A percentile compares a stretch with the other conserved stretches of the same genome.
Evolutionary conservation across 2,329 filamentous ascomycete species (phyloP).

Genomic region (Fusarium equiseti): DNA sequence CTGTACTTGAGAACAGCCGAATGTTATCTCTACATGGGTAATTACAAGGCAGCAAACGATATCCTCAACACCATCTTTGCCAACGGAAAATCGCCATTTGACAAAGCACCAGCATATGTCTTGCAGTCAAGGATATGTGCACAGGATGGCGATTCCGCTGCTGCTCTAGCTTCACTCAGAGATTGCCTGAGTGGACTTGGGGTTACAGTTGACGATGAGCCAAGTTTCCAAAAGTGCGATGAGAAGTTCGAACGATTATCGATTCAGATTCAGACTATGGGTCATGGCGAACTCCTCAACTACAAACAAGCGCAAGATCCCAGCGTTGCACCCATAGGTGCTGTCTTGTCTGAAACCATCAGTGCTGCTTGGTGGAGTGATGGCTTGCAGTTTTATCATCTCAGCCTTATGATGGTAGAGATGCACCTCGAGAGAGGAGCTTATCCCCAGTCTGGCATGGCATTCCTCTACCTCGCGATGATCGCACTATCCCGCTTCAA

Average conservation of each 20-base stretch:
- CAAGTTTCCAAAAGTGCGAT: conserved; percentile 83
- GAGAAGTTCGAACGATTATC: conserved; percentile 74
- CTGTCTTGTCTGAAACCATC: conserved; percentile 77
- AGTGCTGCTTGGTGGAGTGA: conserved; percentile 81
- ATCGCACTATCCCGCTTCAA: conserved; percentile 77
- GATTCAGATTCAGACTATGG: conserved; percentile 70
- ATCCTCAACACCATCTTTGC: conserved; percentile 78
- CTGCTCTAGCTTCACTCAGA: conserved; percentile 77
- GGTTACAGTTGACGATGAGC: conserved; percentile 72
- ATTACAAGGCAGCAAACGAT: conserved; percentile 74
- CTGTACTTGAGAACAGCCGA: conserved; percentile 84
- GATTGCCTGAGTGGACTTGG: conserved; percentile 78
- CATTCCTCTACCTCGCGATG: conserved; percentile 75
- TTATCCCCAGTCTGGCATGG: conserved; percentile 77
- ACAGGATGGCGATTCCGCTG: conserved; percentile 76
- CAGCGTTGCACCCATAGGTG: conserved; percentile 72
- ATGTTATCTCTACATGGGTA: conserved; percentile 82
- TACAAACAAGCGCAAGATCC: conserved; percentile 61
- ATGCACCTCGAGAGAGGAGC: conserved; percentile 72
- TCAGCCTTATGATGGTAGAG: conserved; percentile 74
- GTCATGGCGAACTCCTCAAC: conserved; percentile 60
- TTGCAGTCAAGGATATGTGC: conserved; percentile 83
- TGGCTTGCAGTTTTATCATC: conserved; percentile 77
- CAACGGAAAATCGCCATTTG: conserved; percentile 77
- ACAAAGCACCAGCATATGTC: conserved; percentile 87